These are phyloP conservation scores for Globomyces pollinis-pini DNA, from an alignment of 192 early-diverging fungal genomes.

Conservation along the genomic window DNA sequence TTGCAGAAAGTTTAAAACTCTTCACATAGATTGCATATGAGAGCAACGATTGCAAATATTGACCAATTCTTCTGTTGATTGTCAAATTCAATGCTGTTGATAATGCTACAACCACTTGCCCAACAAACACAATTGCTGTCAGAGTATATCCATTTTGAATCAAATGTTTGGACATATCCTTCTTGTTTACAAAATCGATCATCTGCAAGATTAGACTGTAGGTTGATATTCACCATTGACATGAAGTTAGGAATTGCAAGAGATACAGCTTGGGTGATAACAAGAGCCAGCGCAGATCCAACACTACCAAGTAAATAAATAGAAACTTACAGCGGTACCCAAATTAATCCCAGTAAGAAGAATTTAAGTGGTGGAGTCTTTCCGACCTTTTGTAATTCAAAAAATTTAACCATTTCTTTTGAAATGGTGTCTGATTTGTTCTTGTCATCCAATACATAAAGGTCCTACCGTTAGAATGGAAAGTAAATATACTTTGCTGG, in stretches of 20 bases:
- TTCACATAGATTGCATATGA: slow-evolving; percentile 52
- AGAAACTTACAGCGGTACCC: not conserved
- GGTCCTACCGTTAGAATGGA: not conserved
- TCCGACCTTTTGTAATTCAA: too few relatives aligned
- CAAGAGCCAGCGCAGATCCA: too few relatives aligned
- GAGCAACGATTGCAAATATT: slow-evolving; percentile 34
- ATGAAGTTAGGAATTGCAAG: too few relatives aligned
- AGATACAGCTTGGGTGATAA: too few relatives aligned
- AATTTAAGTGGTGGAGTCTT: not conserved
- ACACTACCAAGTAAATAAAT: too few relatives aligned
- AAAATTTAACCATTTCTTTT: not conserved
- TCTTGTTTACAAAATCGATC: not conserved
- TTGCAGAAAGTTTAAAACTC: slow-evolving; percentile 41
- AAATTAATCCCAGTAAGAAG: not conserved
- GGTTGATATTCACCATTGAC: too few relatives aligned
- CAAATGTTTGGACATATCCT: too few relatives aligned
- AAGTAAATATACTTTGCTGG: not conserved
- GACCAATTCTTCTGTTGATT: not conserved
- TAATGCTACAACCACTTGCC: slow-evolving; percentile 10
- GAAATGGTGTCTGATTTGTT: not conserved
- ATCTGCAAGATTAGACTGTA: too few relatives aligned
- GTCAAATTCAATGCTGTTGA: not conserved
- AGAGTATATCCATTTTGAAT: not conserved
- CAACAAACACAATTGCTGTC: slow-evolving; percentile 7
- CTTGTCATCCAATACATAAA: not conserved